Conservation (phyloP, 176 grass and related monocot genomes). For the Calamus simplicifolius region DNA sequence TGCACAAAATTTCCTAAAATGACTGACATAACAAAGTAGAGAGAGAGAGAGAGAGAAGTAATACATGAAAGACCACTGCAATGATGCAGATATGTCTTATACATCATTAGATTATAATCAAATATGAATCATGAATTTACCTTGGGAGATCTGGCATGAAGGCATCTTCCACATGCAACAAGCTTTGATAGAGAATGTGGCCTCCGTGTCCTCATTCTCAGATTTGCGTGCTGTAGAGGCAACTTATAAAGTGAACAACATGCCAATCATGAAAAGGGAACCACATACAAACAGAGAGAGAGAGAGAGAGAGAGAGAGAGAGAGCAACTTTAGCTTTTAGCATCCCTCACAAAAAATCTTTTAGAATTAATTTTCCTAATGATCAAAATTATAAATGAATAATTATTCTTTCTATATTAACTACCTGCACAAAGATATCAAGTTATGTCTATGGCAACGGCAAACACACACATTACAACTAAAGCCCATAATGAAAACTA, state of each 20-base stretch:
- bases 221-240: slow-evolving; percentile 19
- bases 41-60: no score
- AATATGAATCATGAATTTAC: not conserved
- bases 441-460: no score
- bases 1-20: not conserved
- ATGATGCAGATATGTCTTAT: not conserved
- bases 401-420: no score
- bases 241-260: slow-evolving; percentile 1
- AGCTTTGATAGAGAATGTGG: slow-evolving; percentile 17
- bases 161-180: slow-evolving; percentile 29
- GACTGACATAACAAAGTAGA: no score
- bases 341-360: no score
- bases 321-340: no score
- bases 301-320: no score
- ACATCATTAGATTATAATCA: not conserved
- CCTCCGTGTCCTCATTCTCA: slow-evolving; percentile 18
- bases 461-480: not conserved
- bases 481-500: no score
- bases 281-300: not conserved
- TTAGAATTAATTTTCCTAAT: no score
- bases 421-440: no score
- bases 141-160: slow-evolving; percentile 28
- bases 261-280: not conserved
- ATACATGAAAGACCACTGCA: not conserved
- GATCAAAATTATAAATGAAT: no score